These are phyloP conservation scores for Orobanche coerulescens DNA, from an alignment of 257 asterid species.

Conservation along the genomic window DNA sequence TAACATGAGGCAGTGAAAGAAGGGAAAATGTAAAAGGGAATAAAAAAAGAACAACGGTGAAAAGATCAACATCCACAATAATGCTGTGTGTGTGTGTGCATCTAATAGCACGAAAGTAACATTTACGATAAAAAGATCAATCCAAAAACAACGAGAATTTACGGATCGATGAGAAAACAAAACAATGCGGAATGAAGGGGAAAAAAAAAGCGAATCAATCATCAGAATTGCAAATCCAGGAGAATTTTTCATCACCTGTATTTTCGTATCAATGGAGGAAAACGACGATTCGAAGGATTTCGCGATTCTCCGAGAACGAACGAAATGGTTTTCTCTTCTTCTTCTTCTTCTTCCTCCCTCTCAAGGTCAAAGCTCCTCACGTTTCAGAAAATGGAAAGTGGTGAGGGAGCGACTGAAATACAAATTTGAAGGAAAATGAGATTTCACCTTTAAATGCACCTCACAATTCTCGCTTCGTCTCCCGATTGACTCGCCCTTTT, in stretches of 20 bases:
- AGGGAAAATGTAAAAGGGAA: neutral
- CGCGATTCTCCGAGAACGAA: slow-evolving; percentile 13
- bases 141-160: neutral
- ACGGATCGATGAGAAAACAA: slow-evolving; percentile 2
- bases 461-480: slow-evolving; percentile 8
- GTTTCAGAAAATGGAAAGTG: neutral
- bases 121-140: neutral
- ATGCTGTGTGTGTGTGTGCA: neutral
- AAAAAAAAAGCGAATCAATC: neutral
- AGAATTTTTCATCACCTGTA: slow-evolving; percentile 9
- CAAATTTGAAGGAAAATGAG: slow-evolving; percentile 17
- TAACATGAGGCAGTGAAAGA: neutral
- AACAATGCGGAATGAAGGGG: too few relatives aligned
- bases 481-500: slow-evolving; percentile 25
- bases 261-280: neutral
- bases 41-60: neutral
- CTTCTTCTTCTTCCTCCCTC: neutral
- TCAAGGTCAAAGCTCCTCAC: slow-evolving; percentile 10
- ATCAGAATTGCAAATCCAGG: neutral
- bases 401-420: slow-evolving; percentile 9
- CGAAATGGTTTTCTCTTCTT: neutral
- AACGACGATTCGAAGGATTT: neutral
- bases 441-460: slow-evolving; percentile 22
- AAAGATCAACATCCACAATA: neutral
- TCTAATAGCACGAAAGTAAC: neutral